Base-by-base conservation (phyloP, 2,329 filamentous ascomycete species). In the Sclerotinia spermophila region DNA sequence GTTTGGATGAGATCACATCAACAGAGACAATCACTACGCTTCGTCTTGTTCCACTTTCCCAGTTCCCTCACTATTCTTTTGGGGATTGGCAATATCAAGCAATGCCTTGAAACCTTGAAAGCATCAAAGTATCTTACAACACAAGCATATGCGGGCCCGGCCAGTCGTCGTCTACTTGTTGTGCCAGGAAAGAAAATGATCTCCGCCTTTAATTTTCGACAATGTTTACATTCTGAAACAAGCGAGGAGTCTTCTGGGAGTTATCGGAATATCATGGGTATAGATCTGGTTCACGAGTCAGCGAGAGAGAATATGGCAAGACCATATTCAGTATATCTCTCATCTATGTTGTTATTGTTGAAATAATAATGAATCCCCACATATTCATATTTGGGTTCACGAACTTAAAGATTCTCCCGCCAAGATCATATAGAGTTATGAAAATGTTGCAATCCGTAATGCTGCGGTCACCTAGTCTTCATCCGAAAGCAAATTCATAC, bases 281-380 rank as follows among this genome's bases (percentile, higher is more conserved):
- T 15, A 60, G 24, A 59, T 69, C 60, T 64, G 38, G 59, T 65
- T 65, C 59, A 65, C 67, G 38, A 69, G 59, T 65, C 67, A 65
- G 51, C 56, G 35, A 53, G 11, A 59, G 35, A 53, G 11, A 59
- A 58, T 30, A 10, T 33, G 19, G 13, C 30, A 15, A 35, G n/a
- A 17, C 53, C 35, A 44, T 21, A 44, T 58, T 24, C 30, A 53
- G n/a, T n/a, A 66, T 51, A 27, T 24, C 8, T 45, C 13, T 27
- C 24, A 13, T 48, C 38, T 44, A 21, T n/a, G 38, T 19, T 51
- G 15, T n/a, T n/a, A n/a, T n/a, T n/a, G n/a, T n/a, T n/a, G 48
- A 24, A 27, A 60, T 38, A 40, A 13, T 42, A 11, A 42, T 42
- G 1, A 27, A 24, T 19, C 4, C 4, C 11, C 15, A n/a, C 60